Evolutionary conservation across 331 rosid species (phyloP).

Genomic region (Quercus lobata): DNA sequence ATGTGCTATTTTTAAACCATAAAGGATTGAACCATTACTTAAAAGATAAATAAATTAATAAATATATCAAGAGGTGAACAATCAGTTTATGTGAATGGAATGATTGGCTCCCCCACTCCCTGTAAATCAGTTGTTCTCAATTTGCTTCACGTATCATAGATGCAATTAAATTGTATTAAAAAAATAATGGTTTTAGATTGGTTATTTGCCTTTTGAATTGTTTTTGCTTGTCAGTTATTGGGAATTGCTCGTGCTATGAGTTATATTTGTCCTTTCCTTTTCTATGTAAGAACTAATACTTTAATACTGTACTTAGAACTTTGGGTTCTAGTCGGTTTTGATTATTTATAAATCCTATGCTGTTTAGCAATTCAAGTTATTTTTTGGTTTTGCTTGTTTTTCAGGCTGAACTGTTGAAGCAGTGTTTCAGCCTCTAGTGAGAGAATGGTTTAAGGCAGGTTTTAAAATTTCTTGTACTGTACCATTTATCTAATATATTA

Average conservation of each 20-base stretch:
- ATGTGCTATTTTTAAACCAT: background rate
- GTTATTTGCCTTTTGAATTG: background rate
- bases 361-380: background rate
- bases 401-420: constrained; percentile 27
- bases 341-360: background rate
- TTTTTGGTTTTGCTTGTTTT: constrained; percentile 17
- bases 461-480: background rate
- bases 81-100: background rate
- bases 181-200: background rate
- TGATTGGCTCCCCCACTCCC: background rate
- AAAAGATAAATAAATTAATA: no score
- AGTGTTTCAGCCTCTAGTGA: constrained; percentile 16
- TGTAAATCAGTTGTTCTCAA: background rate
- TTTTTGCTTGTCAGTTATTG: background rate
- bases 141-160: background rate
- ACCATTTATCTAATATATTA: background rate
- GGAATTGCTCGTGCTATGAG: background rate
- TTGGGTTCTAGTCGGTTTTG: constrained; percentile 2
- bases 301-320: background rate
- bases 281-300: background rate
- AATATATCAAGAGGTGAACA: no score
- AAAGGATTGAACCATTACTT: background rate
- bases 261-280: background rate
- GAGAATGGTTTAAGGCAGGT: constrained; percentile 8
- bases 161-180: background rate